phyloP scores from a whole-genome alignment of 1,284 basidiomycete genomes.

The Somion occarium region DNA sequence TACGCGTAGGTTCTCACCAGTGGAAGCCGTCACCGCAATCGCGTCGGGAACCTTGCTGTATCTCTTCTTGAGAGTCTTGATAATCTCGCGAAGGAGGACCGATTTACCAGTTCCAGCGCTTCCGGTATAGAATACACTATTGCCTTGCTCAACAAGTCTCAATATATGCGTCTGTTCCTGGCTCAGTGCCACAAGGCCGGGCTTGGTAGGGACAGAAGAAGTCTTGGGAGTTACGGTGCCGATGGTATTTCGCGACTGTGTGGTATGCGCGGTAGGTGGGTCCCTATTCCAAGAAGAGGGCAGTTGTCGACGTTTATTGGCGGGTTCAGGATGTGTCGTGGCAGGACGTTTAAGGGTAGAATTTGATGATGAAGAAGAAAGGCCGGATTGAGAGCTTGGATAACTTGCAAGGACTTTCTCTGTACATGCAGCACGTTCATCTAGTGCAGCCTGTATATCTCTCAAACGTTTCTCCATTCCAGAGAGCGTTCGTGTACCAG shows the following conservation, averaged over 20 bases:
- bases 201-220: conserved; percentile 25
- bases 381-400: not conserved
- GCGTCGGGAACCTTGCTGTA: conserved; percentile 42
- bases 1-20: conserved; percentile 41
- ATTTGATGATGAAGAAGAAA: conserved; percentile 5
- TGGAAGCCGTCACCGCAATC: conserved; percentile 87
- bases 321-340: conserved; percentile 27
- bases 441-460: conserved; percentile 48
- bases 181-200: conserved; percentile 59
- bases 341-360: conserved; percentile 43
- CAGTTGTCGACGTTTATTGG: conserved; percentile 45
- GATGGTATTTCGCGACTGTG: conserved; percentile 10
- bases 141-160: conserved; percentile 63
- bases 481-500: conserved; percentile 15
- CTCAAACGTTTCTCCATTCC: conserved; percentile 40
- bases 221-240: conserved; percentile 14
- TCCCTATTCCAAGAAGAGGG: conserved; percentile 42
- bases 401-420: conserved; percentile 9
- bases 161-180: conserved; percentile 82
- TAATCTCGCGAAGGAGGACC: conserved; percentile 84
- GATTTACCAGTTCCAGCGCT: conserved; percentile 96
- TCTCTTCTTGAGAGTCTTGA: conserved; percentile 52
- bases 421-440: conserved; percentile 16
- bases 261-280: conserved; percentile 9
- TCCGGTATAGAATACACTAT: conserved; percentile 95